Evolutionary conservation across 1,139 yeast genomes (phyloP).

Genomic region (Candida glucosophila): DNA sequence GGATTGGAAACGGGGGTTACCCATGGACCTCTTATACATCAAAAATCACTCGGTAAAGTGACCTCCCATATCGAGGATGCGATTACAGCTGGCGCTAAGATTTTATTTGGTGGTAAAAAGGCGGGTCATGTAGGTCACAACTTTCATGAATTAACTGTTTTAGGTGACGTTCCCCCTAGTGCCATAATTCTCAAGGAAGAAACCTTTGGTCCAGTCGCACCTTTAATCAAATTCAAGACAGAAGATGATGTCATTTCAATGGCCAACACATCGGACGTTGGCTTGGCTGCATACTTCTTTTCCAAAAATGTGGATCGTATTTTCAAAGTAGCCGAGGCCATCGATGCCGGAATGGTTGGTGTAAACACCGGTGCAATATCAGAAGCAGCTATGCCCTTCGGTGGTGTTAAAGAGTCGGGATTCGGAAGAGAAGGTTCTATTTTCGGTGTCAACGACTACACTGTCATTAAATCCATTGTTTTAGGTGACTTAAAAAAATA

Average conservation of each 20-base stretch:
- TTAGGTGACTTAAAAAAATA: constrained; percentile 28
- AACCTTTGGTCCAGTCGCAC: constrained; percentile 42
- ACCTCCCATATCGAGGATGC: constrained; percentile 35
- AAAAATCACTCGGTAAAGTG: constrained; percentile 30
- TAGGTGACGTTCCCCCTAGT: constrained; percentile 29
- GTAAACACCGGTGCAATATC: constrained; percentile 39
- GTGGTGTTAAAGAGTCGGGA: constrained; percentile 42
- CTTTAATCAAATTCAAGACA: constrained; percentile 29
- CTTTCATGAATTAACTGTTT: constrained; percentile 33
- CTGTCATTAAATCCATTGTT: constrained; percentile 30
- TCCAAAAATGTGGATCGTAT: constrained; percentile 43
- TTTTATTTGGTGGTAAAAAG: constrained; percentile 32
- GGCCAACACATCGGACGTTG: constrained; percentile 34
- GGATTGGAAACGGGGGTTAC: constrained; percentile 36
- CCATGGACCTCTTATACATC: constrained; percentile 38
- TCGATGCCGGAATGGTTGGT: constrained; percentile 40
- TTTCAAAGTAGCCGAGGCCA: constrained; percentile 37
- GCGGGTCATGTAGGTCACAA: constrained; percentile 31
- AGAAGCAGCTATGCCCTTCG: constrained; percentile 42
- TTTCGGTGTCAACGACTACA: constrained; percentile 38
- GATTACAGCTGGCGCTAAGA: constrained; percentile 30
- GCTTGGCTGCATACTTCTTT: constrained; percentile 38
- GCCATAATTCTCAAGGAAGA: constrained; percentile 35
- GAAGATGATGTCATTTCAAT: constrained; percentile 30
- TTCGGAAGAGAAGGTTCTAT: constrained; percentile 45